A percentile compares a stretch with the other conserved stretches of the same genome.
Conservation (phyloP, 1,284 basidiomycete species). For the Moniliella sp. region DNA sequence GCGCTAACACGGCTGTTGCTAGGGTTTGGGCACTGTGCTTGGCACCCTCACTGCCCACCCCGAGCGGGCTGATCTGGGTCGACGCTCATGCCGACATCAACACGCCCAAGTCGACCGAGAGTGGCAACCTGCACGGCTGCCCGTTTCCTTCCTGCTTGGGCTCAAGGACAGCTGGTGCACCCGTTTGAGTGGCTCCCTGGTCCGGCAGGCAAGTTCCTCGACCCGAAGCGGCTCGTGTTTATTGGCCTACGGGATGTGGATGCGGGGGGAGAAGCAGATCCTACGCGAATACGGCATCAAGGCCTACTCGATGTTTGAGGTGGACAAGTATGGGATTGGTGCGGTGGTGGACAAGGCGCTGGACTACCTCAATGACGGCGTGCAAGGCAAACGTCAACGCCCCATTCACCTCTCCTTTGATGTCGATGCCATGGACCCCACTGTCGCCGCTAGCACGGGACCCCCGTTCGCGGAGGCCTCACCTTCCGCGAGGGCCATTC, state of each 20-base stretch:
- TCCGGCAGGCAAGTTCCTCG: constrained; percentile 33
- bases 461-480: constrained; percentile 76
- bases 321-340: constrained; percentile 90
- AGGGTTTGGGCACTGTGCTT: constrained; percentile 31
- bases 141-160: constrained; percentile 62
- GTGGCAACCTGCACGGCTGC: constrained; percentile 94
- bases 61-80: constrained; percentile 64
- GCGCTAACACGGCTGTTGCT: constrained; percentile 51
- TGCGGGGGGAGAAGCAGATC: constrained; percentile 64
- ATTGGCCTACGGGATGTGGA: constrained; percentile 91
- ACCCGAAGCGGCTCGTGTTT: constrained; percentile 58
- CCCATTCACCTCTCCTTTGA: constrained; percentile 93
- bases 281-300: constrained; percentile 68
- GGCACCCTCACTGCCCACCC: constrained; percentile 38
- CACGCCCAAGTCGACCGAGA: constrained; percentile 56
- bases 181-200: constrained; percentile 29
- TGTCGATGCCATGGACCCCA: constrained; percentile 64
- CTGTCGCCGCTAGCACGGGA: constrained; percentile 88
- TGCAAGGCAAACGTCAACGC: constrained; percentile 40
- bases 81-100: constrained; percentile 64
- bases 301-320: constrained; percentile 90
- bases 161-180: constrained; percentile 27
- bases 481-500: constrained; percentile 78
- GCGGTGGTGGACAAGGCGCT: constrained; percentile 77
- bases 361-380: constrained; percentile 54